phyloP scores from a whole-genome alignment of 345 rosid genomes.

The Pistacia integerrima region DNA sequence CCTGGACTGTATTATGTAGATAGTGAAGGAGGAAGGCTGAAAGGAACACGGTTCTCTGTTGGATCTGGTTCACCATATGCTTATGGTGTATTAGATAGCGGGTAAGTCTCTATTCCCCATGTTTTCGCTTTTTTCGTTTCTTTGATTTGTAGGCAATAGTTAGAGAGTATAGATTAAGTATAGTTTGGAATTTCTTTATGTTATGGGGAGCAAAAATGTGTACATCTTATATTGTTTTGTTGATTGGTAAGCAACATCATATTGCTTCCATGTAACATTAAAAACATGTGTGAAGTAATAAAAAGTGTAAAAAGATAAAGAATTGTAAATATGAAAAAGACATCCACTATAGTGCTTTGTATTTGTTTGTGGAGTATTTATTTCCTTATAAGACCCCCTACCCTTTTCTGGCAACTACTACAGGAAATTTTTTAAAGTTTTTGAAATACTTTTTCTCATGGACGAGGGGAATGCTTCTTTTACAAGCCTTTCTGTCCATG shows the following conservation, averaged over 20 bases:
- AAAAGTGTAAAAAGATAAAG: not conserved
- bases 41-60: conserved; percentile 94
- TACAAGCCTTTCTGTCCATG: not conserved
- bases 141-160: not conserved
- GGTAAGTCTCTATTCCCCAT: conserved; percentile 46
- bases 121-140: not conserved
- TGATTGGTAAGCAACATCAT: not conserved
- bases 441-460: no score
- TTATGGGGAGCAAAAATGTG: not conserved
- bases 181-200: not conserved
- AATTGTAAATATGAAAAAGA: not conserved
- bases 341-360: not conserved
- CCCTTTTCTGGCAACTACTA: not conserved
- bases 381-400: not conserved
- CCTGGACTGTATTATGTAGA: conserved; percentile 98
- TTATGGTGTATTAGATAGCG: conserved; percentile 93
- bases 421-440: not conserved
- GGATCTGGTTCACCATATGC: conserved; percentile 99
- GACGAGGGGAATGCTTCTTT: not conserved
- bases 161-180: not conserved
- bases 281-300: not conserved
- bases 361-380: not conserved
- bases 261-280: not conserved
- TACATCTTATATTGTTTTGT: not conserved
- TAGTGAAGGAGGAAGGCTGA: conserved; percentile 98